Conservation (phyloP, 768 basidiomycete genomes). For the Rossbeevera mucosa region DNA sequence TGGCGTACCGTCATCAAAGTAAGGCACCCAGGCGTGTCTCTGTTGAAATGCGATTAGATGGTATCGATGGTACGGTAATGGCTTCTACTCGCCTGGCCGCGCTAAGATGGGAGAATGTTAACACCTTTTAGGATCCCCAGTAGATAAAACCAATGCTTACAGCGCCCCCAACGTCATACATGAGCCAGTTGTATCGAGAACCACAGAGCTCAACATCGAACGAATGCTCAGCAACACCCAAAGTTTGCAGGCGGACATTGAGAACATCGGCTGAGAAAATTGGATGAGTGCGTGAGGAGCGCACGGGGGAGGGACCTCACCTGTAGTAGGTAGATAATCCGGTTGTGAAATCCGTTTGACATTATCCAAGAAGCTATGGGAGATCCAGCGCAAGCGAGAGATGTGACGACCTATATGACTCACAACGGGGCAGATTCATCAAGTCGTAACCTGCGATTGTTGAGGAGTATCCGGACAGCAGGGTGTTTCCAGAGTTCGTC, state of each 20-base stretch:
- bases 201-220: slow-evolving; percentile 65
- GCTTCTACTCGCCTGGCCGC: slow-evolving; percentile 50
- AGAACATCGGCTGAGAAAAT: slow-evolving; percentile 61
- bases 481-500: slow-evolving; percentile 66
- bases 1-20: slow-evolving; percentile 74
- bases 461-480: slow-evolving; percentile 54
- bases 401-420: slow-evolving; percentile 21
- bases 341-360: slow-evolving; percentile 61
- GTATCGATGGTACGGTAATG: slow-evolving; percentile 11
- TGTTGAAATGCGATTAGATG: slow-evolving; percentile 27
- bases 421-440: slow-evolving; percentile 78
- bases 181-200: slow-evolving; percentile 64
- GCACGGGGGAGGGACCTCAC: slow-evolving; percentile 33
- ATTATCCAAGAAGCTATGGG: slow-evolving; percentile 59
- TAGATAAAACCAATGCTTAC: slow-evolving; percentile 39
- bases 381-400: slow-evolving; percentile 2
- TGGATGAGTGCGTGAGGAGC: background rate
- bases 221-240: slow-evolving; percentile 74
- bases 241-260: slow-evolving; percentile 73
- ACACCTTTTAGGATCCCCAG: background rate
- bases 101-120: slow-evolving; percentile 33
- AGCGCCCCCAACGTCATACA: slow-evolving; percentile 83
- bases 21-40: slow-evolving; percentile 80
- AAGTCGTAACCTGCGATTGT: slow-evolving; percentile 55
- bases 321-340: slow-evolving; percentile 69